Conservation (phyloP, 164 flowering plant genomes). For the Hamamelis virginiana region DNA sequence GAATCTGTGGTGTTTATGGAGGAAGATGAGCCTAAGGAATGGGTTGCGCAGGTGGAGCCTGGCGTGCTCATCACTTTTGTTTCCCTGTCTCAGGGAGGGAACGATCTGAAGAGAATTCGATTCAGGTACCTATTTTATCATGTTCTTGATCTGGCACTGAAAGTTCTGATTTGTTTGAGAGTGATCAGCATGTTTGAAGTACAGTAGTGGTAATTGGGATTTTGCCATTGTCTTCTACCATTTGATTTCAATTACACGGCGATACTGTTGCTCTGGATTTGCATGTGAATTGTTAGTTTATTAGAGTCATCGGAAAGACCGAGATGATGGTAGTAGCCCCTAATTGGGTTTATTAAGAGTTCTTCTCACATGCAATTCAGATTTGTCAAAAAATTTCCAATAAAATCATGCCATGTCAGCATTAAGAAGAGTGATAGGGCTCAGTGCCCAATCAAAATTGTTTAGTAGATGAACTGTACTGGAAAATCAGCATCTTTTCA, state of each 20-base stretch:
- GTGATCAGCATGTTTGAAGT: slow-evolving; percentile 4
- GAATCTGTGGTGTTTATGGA: slow-evolving; percentile 71
- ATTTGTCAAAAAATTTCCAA: background rate
- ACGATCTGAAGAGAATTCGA: slow-evolving; percentile 88
- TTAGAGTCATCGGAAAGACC: background rate
- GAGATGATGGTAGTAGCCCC: slow-evolving; percentile 7
- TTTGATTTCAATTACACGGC: background rate
- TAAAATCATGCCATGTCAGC: background rate
- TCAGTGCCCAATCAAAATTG: too few relatives aligned
- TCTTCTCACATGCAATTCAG: background rate
- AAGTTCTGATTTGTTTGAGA: slow-evolving; percentile 23
- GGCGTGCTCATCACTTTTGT: slow-evolving; percentile 91
- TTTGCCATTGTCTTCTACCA: background rate
- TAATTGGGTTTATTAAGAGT: background rate
- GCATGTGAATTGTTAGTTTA: too few relatives aligned
- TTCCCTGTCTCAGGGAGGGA: slow-evolving; percentile 80
- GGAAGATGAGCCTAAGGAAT: slow-evolving; percentile 89
- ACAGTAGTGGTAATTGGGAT: background rate
- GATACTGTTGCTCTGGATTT: background rate
- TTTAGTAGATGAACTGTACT: too few relatives aligned
- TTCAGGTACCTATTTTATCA: slow-evolving; percentile 61
- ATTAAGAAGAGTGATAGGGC: background rate
- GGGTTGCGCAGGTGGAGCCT: slow-evolving; percentile 99
- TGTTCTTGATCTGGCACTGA: slow-evolving; percentile 10
- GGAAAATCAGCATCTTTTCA: too few relatives aligned